These are phyloP conservation scores for Suillus hirtellus DNA, from an alignment of 768 basidiomycete species.

Conservation along the genomic window DNA sequence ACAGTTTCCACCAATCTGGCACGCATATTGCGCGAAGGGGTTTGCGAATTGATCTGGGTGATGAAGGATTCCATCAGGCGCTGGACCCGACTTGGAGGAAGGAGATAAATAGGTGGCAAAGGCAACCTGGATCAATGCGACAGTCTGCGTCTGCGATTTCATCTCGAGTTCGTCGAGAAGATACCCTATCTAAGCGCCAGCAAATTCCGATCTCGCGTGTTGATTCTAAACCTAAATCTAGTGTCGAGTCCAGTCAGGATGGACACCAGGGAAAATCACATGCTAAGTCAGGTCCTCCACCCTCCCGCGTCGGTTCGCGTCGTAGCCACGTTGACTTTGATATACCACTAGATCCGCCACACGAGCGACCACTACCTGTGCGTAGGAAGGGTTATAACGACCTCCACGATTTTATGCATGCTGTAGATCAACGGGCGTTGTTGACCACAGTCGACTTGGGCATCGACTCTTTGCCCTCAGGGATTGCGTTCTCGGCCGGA, in stretches of 20 bases:
- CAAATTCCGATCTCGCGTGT: conserved; percentile 13
- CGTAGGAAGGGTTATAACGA: conserved; percentile 13
- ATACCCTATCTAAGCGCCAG: conserved; percentile 18
- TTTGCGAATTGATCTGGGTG: conserved; percentile 46
- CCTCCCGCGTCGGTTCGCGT: not conserved
- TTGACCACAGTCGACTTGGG: conserved; percentile 44
- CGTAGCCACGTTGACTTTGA: conserved; percentile 1
- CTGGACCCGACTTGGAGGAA: conserved; percentile 40
- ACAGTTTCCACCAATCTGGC: conserved; percentile 38
- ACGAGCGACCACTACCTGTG: not conserved
- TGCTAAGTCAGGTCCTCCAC: not conserved
- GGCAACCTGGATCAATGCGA: conserved; percentile 17
- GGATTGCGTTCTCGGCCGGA: conserved; percentile 48
- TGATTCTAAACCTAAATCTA: conserved; percentile 17
- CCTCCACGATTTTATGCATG: conserved; percentile 3
- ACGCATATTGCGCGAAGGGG: conserved; percentile 36
- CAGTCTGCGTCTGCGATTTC: conserved; percentile 12
- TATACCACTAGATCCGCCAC: not conserved
- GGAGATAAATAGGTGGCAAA: conserved; percentile 35
- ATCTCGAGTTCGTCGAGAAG: conserved; percentile 13
- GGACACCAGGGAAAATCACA: not conserved
- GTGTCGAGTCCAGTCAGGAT: not conserved
- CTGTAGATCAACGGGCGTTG: conserved; percentile 8
- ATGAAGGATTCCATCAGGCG: conserved; percentile 42
- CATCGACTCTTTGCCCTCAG: conserved; percentile 49